Conservation (phyloP, 2,329 filamentous ascomycete species). For the Diaporthe ilicicola region DNA sequence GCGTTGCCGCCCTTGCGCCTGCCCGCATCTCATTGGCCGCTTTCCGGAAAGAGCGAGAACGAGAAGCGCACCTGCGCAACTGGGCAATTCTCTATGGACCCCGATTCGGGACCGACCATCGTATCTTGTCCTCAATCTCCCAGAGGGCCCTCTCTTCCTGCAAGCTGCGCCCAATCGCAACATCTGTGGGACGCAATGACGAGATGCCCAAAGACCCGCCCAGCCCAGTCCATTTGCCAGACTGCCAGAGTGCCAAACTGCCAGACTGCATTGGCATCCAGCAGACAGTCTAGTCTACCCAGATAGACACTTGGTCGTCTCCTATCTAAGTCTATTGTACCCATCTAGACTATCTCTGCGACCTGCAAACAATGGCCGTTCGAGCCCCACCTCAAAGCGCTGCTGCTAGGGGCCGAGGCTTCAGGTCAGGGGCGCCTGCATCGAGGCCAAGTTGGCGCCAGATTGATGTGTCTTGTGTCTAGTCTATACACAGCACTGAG, state of each 20-base stretch:
- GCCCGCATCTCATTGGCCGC: background rate
- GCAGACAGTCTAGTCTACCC: background rate
- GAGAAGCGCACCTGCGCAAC: background rate
- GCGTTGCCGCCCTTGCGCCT: slow-evolving; percentile 1
- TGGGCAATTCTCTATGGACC: background rate
- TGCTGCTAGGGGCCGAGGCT: background rate
- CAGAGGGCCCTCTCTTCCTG: slow-evolving; percentile 8
- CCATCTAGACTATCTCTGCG: background rate
- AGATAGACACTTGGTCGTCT: background rate
- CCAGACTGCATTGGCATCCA: background rate
- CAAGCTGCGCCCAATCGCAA: slow-evolving; percentile 11
- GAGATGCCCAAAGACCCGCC: slow-evolving; percentile 8
- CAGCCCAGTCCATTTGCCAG: background rate
- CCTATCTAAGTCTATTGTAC: too few species aligned
- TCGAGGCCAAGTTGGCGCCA: background rate
- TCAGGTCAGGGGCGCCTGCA: background rate
- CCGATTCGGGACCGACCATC: slow-evolving; percentile 14
- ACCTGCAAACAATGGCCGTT: background rate
- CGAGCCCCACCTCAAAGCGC: background rate
- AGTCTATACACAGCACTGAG: background rate
- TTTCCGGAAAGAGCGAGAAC: slow-evolving; percentile 10
- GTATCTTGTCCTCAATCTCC: slow-evolving; percentile 11
- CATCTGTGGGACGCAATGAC: slow-evolving; percentile 8
- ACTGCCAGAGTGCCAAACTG: background rate
- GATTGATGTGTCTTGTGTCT: background rate